Base-by-base conservation (phyloP, 1,284 basidiomycete genomes). In the Ganoderma lingzhi region DNA sequence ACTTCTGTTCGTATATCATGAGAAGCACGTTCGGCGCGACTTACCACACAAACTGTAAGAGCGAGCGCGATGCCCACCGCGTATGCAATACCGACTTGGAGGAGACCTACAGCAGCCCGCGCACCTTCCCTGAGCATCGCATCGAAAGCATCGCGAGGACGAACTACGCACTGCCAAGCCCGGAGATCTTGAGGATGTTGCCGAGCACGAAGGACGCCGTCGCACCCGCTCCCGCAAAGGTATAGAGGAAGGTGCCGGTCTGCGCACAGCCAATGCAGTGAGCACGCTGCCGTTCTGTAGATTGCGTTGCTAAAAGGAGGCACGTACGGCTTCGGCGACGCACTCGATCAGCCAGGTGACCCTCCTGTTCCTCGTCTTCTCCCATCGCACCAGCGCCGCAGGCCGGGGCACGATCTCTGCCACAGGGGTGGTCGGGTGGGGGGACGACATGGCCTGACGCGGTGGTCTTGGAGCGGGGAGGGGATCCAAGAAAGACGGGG, bases 41-140 rank as follows among this genome's bases (percentile, higher is more conserved):
- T 51, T 48, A 76, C 74, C 53, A 70, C 12, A 59, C 69, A 73
- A 30, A 77, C 74, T 5, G 79, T 78, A 45, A 93, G 75, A 0
- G 91, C 90, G 60, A 92, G 83, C 15, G 88, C 77, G 70, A 92
- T 87, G 53, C 91, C 91, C 39, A 88, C 81, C 12, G 86, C 82
- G 76, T 93, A 93, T 9, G 85, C 89, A 59, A 90, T 74, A 30
- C 91, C 91, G 39, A 92, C 81, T 61, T 90, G 88, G 45, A 89
- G 78, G 12, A 90, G 58, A 42, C 88, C 91, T 92, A 69, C 14
- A 17, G 1, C 12, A 28, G 5, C n/a, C 30, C 35, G 6, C 19
- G 19, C 45, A n/a, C 17, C 14, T 12, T 62, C 14, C 15, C 28
- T 61, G 2, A 56, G 55, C 45, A 35, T 62, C 19, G 5, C 23